These are phyloP conservation scores for Diplotaxis tenuifolia DNA, from an alignment of 345 rosid genomes.

Conservation along the genomic window DNA sequence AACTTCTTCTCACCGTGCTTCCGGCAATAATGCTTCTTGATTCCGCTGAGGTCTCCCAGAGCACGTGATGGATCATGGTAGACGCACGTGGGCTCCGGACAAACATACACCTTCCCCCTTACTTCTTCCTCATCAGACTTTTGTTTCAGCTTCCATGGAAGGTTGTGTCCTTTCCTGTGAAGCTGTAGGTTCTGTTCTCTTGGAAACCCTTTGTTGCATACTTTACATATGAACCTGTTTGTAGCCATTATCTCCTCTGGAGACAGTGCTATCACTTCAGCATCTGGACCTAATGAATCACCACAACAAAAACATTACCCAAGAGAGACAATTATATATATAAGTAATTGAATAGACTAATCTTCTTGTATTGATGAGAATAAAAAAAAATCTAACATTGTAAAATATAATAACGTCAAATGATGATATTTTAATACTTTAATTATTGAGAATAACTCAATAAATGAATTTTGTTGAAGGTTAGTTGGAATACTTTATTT, in stretches of 20 bases:
- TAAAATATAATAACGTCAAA: neutral
- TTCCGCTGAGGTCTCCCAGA: conserved; percentile 81
- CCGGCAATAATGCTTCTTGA: conserved; percentile 67
- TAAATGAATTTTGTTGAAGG: neutral
- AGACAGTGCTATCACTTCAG: conserved; percentile 77
- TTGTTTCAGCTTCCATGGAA: conserved; percentile 73
- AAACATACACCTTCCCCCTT: conserved; percentile 65
- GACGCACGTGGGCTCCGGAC: conserved; percentile 82
- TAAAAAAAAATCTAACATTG: neutral
- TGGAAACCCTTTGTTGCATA: conserved; percentile 79
- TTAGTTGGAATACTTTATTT: neutral
- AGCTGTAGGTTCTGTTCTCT: conserved; percentile 81
- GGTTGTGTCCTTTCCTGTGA: conserved; percentile 79
- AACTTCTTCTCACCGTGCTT: conserved; percentile 78
- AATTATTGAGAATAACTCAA: neutral
- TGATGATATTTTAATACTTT: neutral
- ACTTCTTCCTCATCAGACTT: conserved; percentile 65
- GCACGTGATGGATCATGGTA: conserved; percentile 80
- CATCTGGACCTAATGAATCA: conserved; percentile 61
- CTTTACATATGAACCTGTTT: conserved; percentile 73
- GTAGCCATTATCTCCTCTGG: conserved; percentile 81
- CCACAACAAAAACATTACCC: neutral
- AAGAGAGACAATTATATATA: conserved; percentile 1
- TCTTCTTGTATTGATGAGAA: neutral
- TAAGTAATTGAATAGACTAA: conserved; percentile 6